Evolutionary conservation across 495 filamentous ascomycete species (phyloP).

Genomic region (Barbatosphaeria neglecta): DNA sequence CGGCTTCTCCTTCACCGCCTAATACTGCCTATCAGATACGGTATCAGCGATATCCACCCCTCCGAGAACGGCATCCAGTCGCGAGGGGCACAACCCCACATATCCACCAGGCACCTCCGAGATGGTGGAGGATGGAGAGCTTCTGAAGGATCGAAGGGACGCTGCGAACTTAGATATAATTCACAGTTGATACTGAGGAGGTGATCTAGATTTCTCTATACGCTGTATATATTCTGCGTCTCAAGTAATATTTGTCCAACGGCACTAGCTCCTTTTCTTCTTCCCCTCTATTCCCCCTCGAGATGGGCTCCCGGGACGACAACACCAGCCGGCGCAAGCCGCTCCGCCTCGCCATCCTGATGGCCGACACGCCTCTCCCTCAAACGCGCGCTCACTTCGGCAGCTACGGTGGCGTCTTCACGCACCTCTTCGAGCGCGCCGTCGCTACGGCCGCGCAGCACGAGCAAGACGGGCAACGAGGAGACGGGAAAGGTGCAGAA

Average conservation of each 20-base stretch:
- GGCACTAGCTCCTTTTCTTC: background rate
- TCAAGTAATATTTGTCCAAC: background rate
- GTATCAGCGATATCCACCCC: background rate
- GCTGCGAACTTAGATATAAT: background rate
- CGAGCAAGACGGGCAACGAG: no score
- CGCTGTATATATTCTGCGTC: no score
- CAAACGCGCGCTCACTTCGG: conserved; percentile 49
- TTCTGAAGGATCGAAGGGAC: no score
- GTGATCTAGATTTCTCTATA: background rate
- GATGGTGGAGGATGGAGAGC: no score
- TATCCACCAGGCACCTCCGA: no score
- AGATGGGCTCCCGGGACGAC: conserved; percentile 19
- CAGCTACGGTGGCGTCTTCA: conserved; percentile 65
- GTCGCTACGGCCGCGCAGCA: conserved; percentile 16
- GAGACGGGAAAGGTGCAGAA: no score
- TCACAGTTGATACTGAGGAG: background rate
- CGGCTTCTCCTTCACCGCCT: background rate
- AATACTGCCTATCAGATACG: background rate
- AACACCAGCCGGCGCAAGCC: conserved; percentile 27
- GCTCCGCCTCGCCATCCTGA: conserved; percentile 72
- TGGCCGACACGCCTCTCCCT: conserved; percentile 62
- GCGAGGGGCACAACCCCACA: background rate
- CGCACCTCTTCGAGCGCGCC: conserved; percentile 41
- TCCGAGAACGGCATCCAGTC: background rate
- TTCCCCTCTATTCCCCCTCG: background rate